Evolutionary conservation across 305 asterid species (phyloP).

Genomic region (Solanum hybrid): DNA sequence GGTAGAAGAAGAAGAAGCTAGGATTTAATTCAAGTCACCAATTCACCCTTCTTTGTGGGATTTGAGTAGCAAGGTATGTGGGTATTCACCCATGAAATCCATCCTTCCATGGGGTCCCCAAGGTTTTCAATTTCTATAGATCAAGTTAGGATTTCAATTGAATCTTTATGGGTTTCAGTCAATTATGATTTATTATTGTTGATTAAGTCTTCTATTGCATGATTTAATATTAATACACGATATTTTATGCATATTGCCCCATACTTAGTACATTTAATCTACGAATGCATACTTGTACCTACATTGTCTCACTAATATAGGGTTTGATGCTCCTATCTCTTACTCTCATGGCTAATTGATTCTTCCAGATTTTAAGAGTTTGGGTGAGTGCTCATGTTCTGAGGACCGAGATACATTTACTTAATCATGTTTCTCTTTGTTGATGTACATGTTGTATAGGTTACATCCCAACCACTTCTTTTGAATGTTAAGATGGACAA

Average conservation of each 20-base stretch:
- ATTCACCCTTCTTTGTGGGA: background rate
- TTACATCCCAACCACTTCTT: background rate
- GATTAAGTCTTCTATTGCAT: background rate
- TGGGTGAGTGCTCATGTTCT: background rate
- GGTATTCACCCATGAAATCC: background rate
- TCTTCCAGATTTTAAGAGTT: background rate
- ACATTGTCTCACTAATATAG: background rate
- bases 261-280: background rate
- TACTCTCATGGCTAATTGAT: background rate
- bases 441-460: background rate
- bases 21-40: background rate
- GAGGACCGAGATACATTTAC: background rate
- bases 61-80: background rate
- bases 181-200: no score
- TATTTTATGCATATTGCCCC: background rate
- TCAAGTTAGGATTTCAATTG: background rate
- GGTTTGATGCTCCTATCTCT: background rate
- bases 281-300: background rate
- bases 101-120: background rate
- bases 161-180: background rate
- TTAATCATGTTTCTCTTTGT: background rate
- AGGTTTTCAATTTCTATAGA: background rate
- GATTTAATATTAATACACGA: no score
- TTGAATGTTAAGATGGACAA: background rate
- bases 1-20: background rate